These are phyloP conservation scores for Rhizopogon roseolus DNA, from an alignment of 768 basidiomycete genomes.

Conservation along the genomic window DNA sequence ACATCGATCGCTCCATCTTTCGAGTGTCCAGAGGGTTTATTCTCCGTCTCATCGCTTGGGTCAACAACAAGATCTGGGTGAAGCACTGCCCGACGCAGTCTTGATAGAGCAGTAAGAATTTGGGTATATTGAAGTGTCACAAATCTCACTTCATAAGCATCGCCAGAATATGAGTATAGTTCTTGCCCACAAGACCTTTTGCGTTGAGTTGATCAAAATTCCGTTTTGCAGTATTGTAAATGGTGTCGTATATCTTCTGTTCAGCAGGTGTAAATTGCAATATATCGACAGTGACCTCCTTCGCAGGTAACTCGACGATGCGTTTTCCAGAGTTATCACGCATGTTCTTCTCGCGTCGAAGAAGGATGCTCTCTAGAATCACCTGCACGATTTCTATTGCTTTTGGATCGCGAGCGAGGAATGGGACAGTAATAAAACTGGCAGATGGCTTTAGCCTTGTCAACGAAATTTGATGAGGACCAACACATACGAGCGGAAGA, in stretches of 20 bases:
- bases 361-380: slow-evolving; percentile 81
- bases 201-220: slow-evolving; percentile 78
- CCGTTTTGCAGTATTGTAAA: slow-evolving; percentile 74
- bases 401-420: slow-evolving; percentile 85
- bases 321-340: slow-evolving; percentile 77
- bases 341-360: slow-evolving; percentile 93
- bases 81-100: slow-evolving; percentile 86
- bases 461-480: not conserved
- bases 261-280: slow-evolving; percentile 83
- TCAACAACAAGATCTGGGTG: slow-evolving; percentile 82
- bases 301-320: slow-evolving; percentile 85
- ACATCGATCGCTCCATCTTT: slow-evolving; percentile 46
- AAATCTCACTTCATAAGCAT: slow-evolving; percentile 84
- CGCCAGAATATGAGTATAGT: slow-evolving; percentile 85
- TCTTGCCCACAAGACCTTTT: slow-evolving; percentile 73
- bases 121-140: not conserved
- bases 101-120: slow-evolving; percentile 23
- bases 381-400: slow-evolving; percentile 95
- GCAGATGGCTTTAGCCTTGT: slow-evolving; percentile 2
- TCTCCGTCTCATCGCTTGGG: slow-evolving; percentile 36
- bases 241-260: slow-evolving; percentile 82
- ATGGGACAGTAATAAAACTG: slow-evolving; percentile 89
- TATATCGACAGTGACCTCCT: slow-evolving; percentile 69
- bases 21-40: slow-evolving; percentile 26
- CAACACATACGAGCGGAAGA: slow-evolving; percentile 77